phyloP scores from a whole-genome alignment of 768 basidiomycete species.

The Tremella fuciformis region DNA sequence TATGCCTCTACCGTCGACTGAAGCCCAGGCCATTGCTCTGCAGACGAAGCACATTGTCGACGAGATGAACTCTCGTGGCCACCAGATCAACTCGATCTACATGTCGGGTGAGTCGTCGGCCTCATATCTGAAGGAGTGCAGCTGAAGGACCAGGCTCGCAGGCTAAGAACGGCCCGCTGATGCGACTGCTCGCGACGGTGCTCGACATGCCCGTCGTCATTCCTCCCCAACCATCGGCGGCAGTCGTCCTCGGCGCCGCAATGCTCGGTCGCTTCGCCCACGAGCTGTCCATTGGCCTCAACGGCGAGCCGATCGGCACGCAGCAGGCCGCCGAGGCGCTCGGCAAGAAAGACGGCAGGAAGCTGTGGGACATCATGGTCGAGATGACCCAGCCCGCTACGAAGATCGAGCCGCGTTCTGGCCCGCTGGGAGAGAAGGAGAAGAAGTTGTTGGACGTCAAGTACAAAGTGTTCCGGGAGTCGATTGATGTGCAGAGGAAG shows the following conservation, averaged over 20 bases:
- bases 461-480: constrained; percentile 87
- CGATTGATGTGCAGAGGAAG: constrained; percentile 78
- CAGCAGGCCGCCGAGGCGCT: constrained; percentile 53
- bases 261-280: constrained; percentile 88
- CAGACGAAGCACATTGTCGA: constrained; percentile 94
- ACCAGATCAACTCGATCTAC: constrained; percentile 76
- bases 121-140: background rate
- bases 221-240: constrained; percentile 69
- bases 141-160: constrained; percentile 63
- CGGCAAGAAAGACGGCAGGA: constrained; percentile 59
- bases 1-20: background rate
- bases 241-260: constrained; percentile 88
- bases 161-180: constrained; percentile 80
- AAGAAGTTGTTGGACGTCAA: constrained; percentile 80
- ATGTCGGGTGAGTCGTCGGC: constrained; percentile 60
- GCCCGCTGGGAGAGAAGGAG: constrained; percentile 63
- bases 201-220: constrained; percentile 79
- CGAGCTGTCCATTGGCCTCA: constrained; percentile 54
- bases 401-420: constrained; percentile 65
- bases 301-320: constrained; percentile 51
- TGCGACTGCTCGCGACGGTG: constrained; percentile 83
- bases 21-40: constrained; percentile 70
- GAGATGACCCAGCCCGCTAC: constrained; percentile 88
- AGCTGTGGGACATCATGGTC: constrained; percentile 91
- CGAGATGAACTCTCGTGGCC: constrained; percentile 80